Conservation (phyloP, 129 eudicot species). For the Oenanthe sinensis region DNA sequence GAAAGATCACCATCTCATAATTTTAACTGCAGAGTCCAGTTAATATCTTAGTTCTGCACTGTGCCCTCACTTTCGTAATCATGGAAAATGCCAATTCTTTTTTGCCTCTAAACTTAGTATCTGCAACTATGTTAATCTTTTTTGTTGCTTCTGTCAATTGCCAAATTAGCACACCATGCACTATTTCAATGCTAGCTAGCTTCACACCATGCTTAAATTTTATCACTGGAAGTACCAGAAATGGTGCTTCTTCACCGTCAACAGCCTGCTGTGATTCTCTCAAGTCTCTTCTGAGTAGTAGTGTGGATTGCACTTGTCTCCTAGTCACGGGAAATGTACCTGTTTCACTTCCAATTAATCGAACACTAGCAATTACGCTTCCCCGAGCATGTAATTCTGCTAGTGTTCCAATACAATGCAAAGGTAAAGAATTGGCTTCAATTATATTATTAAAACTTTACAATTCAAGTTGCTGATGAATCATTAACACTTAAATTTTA, state of each 20-base stretch:
- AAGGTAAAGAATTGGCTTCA: slow-evolving; percentile 30
- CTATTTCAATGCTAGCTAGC: slow-evolving; percentile 39
- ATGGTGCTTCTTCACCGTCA: slow-evolving; percentile 46
- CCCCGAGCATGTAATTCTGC: slow-evolving; percentile 46
- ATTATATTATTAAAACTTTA: neutral
- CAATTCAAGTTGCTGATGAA: neutral
- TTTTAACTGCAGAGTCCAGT: neutral
- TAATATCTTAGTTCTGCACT: neutral
- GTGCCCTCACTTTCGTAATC: neutral
- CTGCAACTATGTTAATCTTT: slow-evolving; percentile 12
- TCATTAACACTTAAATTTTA: neutral
- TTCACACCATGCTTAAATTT: slow-evolving; percentile 67
- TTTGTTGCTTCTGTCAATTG: slow-evolving; percentile 23
- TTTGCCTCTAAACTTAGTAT: neutral
- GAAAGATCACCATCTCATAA: neutral
- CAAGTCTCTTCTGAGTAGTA: slow-evolving; percentile 29
- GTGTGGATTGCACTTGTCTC: slow-evolving; percentile 71
- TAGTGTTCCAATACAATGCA: slow-evolving; percentile 63
- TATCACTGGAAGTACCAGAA: slow-evolving; percentile 51
- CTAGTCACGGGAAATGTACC: slow-evolving; percentile 71
- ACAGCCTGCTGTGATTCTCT: slow-evolving; percentile 51
- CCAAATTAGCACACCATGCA: slow-evolving; percentile 62
- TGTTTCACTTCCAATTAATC: slow-evolving; percentile 42
- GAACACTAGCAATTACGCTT: slow-evolving; percentile 48
- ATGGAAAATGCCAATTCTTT: slow-evolving; percentile 18